These are phyloP conservation scores for Chaetomiaceae sp. DNA, from an alignment of 2,329 filamentous ascomycete species.

Conservation along the genomic window DNA sequence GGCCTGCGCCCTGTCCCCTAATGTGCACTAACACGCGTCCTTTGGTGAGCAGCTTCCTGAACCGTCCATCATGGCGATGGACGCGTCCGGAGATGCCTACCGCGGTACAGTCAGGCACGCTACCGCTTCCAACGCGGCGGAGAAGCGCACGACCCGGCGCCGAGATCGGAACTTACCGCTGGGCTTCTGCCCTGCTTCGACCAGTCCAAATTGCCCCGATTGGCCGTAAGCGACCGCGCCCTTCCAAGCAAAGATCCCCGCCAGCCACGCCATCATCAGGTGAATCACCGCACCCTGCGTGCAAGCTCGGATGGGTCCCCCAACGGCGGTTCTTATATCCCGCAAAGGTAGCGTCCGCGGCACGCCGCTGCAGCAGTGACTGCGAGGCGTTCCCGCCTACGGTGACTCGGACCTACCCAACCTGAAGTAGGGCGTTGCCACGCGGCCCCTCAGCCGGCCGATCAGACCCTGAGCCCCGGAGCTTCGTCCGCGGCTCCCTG, in stretches of 20 bases:
- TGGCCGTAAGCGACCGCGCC: constrained; percentile 16
- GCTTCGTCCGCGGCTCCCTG: not conserved
- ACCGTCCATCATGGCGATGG: constrained; percentile 16
- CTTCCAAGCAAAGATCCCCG: constrained; percentile 10
- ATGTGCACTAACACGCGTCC: constrained; percentile 15
- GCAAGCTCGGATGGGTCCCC: constrained; percentile 11
- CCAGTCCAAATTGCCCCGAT: constrained; percentile 19
- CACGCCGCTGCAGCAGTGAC: constrained; percentile 6
- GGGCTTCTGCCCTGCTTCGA: constrained; percentile 8
- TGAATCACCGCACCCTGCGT: not conserved
- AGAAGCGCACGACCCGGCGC: constrained; percentile 7
- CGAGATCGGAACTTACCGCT: constrained; percentile 24
- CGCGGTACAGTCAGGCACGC: too few species aligned
- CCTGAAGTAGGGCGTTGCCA: too few species aligned
- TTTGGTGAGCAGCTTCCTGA: constrained; percentile 21
- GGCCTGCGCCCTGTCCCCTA: constrained; percentile 6
- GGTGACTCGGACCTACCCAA: not conserved
- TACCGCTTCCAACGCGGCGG: too few species aligned
- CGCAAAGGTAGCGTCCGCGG: not conserved
- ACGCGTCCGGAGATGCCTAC: not conserved
- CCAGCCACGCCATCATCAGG: constrained; percentile 1
- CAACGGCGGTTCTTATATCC: constrained; percentile 5
- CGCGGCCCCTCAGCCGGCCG: too few species aligned
- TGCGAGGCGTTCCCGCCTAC: not conserved
- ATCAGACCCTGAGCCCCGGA: not conserved